Conservation (phyloP, 345 rosid genomes). For the Geranium brycei region DNA sequence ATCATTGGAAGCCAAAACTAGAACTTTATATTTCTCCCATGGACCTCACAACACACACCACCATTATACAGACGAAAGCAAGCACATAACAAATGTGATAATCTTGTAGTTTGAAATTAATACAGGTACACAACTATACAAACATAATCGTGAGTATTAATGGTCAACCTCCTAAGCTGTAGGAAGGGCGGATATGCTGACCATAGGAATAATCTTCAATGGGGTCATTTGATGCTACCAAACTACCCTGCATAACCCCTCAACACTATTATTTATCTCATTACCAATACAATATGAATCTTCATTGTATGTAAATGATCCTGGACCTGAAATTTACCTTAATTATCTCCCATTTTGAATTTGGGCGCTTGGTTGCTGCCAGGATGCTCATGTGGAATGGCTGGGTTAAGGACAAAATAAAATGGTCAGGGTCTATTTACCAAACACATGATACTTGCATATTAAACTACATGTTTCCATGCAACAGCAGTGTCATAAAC, state of each 20-base stretch:
- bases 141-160: not conserved
- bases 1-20: too few relatives aligned
- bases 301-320: not conserved
- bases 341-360: slow-evolving; percentile 32
- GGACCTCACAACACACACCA: too few relatives aligned
- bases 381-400: slow-evolving; percentile 41
- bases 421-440: not conserved
- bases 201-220: slow-evolving; percentile 13
- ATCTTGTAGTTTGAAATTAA: too few relatives aligned
- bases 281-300: not conserved
- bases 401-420: slow-evolving; percentile 10
- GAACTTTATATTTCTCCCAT: too few relatives aligned
- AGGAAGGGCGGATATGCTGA: slow-evolving; percentile 13
- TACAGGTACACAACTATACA: too few relatives aligned
- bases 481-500: too few relatives aligned
- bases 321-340: slow-evolving; percentile 16
- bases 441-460: not conserved
- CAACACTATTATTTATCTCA: slow-evolving; percentile 1
- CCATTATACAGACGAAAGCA: too few relatives aligned
- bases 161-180: slow-evolving; percentile 27
- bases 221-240: slow-evolving; percentile 22
- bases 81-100: too few relatives aligned
- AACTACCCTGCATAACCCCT: slow-evolving; percentile 28
- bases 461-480: not conserved
- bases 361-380: slow-evolving; percentile 18